phyloP scores from a whole-genome alignment of 371 early-diverging fungal species.

The Mortierella sp. region DNA sequence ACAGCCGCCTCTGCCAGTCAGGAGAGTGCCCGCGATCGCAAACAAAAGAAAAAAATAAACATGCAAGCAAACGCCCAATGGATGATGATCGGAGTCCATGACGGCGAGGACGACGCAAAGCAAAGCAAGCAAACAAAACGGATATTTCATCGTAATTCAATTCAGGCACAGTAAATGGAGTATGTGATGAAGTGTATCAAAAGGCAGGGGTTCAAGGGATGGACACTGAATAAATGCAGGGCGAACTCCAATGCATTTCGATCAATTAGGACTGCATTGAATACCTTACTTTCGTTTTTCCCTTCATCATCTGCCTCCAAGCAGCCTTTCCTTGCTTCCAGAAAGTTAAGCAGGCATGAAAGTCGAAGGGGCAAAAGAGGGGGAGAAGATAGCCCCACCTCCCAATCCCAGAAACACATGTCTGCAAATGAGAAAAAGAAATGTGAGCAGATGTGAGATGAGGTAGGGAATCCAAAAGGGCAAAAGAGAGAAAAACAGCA shows the following conservation, averaged over 20 bases:
- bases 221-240: not conserved
- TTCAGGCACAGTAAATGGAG: not conserved
- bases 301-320: not conserved
- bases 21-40: constrained; percentile 8
- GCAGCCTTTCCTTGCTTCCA: not conserved
- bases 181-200: not conserved
- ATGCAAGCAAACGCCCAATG: not conserved
- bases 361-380: not conserved
- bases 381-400: not conserved
- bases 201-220: constrained; percentile 3
- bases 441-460: constrained; percentile 9
- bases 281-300: not conserved
- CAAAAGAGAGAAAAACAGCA: not conserved
- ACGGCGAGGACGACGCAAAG: not conserved
- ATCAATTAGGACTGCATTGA: constrained; percentile 6
- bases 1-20: not conserved
- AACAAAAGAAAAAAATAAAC: not conserved
- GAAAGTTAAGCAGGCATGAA: not conserved
- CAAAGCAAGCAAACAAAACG: not conserved
- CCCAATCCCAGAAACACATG: not conserved
- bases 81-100: constrained; percentile 14
- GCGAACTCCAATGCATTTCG: not conserved
- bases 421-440: not conserved
- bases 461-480: not conserved
- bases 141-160: not conserved